Conservation (phyloP, 768 basidiomycete genomes). For the Leccinellum rugosiceps region DNA sequence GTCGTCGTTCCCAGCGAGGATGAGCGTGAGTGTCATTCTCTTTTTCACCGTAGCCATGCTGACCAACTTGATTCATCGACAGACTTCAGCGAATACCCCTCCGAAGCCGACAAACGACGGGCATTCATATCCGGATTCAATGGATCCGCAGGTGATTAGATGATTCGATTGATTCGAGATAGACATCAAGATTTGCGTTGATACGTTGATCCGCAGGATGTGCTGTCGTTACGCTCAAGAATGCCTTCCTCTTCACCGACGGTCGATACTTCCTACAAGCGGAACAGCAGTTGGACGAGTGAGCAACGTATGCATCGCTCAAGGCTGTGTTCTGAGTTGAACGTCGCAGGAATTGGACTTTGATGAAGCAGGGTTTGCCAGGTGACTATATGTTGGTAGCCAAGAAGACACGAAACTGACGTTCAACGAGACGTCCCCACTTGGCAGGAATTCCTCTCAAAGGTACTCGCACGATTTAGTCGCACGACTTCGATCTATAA, state of each 20-base stretch:
- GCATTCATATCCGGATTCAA: slow-evolving; percentile 92
- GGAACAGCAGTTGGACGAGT: slow-evolving; percentile 82
- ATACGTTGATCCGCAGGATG: slow-evolving; percentile 48
- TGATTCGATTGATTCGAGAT: neutral
- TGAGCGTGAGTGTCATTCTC: slow-evolving; percentile 59
- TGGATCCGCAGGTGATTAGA: slow-evolving; percentile 78
- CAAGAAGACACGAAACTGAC: slow-evolving; percentile 13
- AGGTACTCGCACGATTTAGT: slow-evolving; percentile 39
- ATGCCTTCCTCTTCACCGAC: slow-evolving; percentile 89
- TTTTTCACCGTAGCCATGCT: neutral
- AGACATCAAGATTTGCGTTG: neutral
- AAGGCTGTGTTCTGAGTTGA: slow-evolving; percentile 1
- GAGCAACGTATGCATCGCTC: slow-evolving; percentile 17
- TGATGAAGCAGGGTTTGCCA: slow-evolving; percentile 90
- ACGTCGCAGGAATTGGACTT: slow-evolving; percentile 71
- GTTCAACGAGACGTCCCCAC: slow-evolving; percentile 67
- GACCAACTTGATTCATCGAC: neutral
- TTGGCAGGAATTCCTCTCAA: slow-evolving; percentile 84
- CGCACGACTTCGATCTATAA: neutral
- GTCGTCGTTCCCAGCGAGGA: slow-evolving; percentile 90
- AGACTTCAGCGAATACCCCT: slow-evolving; percentile 91
- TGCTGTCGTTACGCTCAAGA: slow-evolving; percentile 66
- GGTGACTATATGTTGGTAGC: slow-evolving; percentile 38
- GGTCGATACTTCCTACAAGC: slow-evolving; percentile 96
- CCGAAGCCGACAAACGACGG: slow-evolving; percentile 78